Percentiles rank a stretch among this genome's conserved stretches.
phyloP scores from a whole-genome alignment of 1,284 basidiomycete genomes.

The Sutorius eximius region DNA sequence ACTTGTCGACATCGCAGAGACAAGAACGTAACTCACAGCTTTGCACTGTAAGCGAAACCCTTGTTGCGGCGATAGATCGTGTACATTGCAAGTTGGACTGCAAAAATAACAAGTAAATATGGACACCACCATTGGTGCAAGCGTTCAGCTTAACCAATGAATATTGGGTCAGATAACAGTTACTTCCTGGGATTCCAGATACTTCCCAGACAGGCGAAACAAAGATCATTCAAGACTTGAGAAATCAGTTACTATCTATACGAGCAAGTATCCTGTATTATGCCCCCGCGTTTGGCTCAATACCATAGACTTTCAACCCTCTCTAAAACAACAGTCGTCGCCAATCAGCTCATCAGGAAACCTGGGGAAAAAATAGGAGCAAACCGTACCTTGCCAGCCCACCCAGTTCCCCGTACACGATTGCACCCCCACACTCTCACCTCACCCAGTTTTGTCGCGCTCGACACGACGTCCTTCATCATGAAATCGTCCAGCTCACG shows the following conservation, averaged over 20 bases:
- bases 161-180: not conserved
- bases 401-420: constrained; percentile 54
- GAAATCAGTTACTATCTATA: no score
- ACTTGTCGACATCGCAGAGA: not conserved
- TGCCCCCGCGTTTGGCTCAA: constrained; percentile 38
- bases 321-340: constrained; percentile 33
- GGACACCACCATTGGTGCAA: no score
- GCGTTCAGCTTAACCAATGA: not conserved
- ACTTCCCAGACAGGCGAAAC: not conserved
- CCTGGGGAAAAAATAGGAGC: not conserved
- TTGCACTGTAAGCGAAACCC: not conserved
- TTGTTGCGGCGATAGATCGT: not conserved
- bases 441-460: constrained; percentile 51
- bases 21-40: not conserved
- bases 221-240: not conserved
- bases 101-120: not conserved
- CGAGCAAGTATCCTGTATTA: not conserved
- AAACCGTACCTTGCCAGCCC: constrained; percentile 45
- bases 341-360: not conserved
- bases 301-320: constrained; percentile 45
- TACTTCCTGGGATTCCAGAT: not conserved
- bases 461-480: constrained; percentile 49
- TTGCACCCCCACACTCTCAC: constrained; percentile 76
- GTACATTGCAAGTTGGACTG: no score
- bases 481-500: constrained; percentile 83